phyloP scores from a whole-genome alignment of 805 yeast genomes.

The Teunomyces kruisii region DNA sequence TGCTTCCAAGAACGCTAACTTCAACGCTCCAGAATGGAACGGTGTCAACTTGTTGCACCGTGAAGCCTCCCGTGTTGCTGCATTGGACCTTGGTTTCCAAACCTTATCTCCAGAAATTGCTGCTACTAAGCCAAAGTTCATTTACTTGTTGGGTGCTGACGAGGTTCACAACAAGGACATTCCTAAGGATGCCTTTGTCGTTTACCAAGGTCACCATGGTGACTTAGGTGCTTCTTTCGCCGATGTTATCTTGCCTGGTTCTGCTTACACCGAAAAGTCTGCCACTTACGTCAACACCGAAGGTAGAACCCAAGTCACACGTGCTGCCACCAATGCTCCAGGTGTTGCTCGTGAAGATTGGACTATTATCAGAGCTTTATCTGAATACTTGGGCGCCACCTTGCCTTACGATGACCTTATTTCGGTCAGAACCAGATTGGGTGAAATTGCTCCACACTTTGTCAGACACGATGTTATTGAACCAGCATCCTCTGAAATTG shows the following conservation, averaged over 20 bases:
- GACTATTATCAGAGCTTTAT: slow-evolving; percentile 80
- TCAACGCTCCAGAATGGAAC: slow-evolving; percentile 74
- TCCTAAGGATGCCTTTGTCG: slow-evolving; percentile 83
- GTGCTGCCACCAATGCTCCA: slow-evolving; percentile 86
- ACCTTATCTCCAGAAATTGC: slow-evolving; percentile 47
- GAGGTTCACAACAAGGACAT: slow-evolving; percentile 67
- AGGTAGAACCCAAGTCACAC: slow-evolving; percentile 81
- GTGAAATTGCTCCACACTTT: slow-evolving; percentile 78
- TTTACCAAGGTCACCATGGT: slow-evolving; percentile 92
- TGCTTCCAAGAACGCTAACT: slow-evolving; percentile 52
- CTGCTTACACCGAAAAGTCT: slow-evolving; percentile 85
- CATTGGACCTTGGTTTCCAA: slow-evolving; percentile 80
- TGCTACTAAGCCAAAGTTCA: slow-evolving; percentile 61
- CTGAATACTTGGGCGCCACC: slow-evolving; percentile 69
- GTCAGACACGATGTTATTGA: slow-evolving; percentile 74
- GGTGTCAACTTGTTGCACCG: slow-evolving; percentile 80
- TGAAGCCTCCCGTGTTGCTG: slow-evolving; percentile 85
- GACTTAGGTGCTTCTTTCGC: slow-evolving; percentile 86
- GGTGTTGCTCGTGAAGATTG: slow-evolving; percentile 92
- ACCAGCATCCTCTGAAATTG: slow-evolving; percentile 58
- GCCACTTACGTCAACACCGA: slow-evolving; percentile 88
- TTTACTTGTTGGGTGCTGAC: slow-evolving; percentile 83
- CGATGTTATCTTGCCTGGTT: slow-evolving; percentile 82
- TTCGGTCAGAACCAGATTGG: slow-evolving; percentile 66
- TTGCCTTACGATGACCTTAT: slow-evolving; percentile 76